phyloP scores from a whole-genome alignment of 257 asterid species.

The Nicotiana obtusifolia region DNA sequence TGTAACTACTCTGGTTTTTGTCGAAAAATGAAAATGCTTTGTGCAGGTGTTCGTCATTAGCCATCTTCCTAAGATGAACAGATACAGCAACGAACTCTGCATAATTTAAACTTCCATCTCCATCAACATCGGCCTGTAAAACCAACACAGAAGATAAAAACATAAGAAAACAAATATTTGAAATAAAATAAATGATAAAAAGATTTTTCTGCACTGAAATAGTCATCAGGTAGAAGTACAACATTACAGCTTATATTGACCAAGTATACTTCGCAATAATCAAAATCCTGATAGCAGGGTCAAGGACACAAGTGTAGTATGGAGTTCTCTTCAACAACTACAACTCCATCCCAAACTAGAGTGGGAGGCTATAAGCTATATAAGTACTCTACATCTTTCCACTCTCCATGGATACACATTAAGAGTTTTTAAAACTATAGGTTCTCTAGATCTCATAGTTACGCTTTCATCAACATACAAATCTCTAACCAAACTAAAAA shows the following conservation, averaged over 20 bases:
- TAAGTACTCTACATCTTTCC: not conserved
- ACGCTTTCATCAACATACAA: not conserved
- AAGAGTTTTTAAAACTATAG: not conserved
- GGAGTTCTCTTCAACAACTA: not conserved
- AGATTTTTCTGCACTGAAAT: not conserved
- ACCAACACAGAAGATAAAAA: not conserved
- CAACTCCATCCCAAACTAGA: not conserved
- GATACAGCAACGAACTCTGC: conserved; percentile 70
- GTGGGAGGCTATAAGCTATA: not conserved
- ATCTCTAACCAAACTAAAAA: not conserved
- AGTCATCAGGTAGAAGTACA: not conserved
- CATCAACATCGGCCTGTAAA: conserved; percentile 68
- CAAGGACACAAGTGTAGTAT: not conserved
- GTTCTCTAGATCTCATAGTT: not conserved
- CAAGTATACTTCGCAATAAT: not conserved
- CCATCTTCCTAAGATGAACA: conserved; percentile 68
- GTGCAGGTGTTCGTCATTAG: conserved; percentile 72
- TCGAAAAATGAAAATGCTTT: conserved; percentile 77
- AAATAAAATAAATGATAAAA: not conserved
- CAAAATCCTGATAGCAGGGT: not conserved
- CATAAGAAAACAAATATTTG: not conserved
- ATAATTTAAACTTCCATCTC: conserved; percentile 61
- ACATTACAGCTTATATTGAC: not conserved
- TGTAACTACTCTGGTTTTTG: conserved; percentile 47
- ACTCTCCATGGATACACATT: not conserved